phyloP scores from a whole-genome alignment of 495 filamentous ascomycete genomes.

The Hyaloscypha hepaticicola region DNA sequence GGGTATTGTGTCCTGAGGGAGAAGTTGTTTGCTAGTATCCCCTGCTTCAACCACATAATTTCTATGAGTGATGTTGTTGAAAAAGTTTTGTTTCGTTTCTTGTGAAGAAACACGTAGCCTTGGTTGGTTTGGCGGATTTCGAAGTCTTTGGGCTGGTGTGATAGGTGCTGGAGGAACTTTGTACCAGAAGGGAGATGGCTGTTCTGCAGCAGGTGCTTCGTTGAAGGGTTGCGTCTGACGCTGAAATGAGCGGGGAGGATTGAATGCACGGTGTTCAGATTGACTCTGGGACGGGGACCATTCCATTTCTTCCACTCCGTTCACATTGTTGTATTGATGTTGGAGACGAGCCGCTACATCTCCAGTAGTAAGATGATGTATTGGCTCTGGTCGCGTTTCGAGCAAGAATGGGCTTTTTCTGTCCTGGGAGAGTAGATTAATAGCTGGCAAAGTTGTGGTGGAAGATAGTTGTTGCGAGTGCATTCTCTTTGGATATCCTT shows the following conservation, averaged over 20 bases:
- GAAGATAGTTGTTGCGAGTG: not conserved
- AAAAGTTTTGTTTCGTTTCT: conserved; percentile 46
- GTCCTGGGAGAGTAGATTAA: not conserved
- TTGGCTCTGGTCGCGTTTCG: conserved; percentile 7
- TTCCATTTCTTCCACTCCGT: conserved; percentile 67
- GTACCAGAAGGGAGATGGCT: conserved; percentile 51
- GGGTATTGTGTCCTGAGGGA: conserved; percentile 6
- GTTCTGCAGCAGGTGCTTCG: conserved; percentile 46
- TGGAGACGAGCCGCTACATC: conserved; percentile 18
- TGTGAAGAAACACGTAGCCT: conserved; percentile 43
- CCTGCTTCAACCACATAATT: not conserved
- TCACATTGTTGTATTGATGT: conserved; percentile 10
- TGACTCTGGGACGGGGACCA: conserved; percentile 70
- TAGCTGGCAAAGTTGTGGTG: not conserved
- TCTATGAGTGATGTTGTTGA: conserved; percentile 28
- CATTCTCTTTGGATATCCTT: not conserved
- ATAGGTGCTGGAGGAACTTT: conserved; percentile 64
- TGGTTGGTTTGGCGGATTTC: conserved; percentile 57
- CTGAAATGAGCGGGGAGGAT: conserved; percentile 38
- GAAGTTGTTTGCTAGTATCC: not conserved
- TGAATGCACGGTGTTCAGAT: conserved; percentile 49
- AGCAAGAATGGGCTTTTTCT: conserved; percentile 8
- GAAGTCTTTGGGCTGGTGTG: conserved; percentile 60
- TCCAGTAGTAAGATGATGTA: conserved; percentile 25
- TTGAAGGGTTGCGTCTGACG: conserved; percentile 55